Base-by-base conservation (phyloP, 176 grass and related monocot genomes). In the Leersia perrieri region DNA sequence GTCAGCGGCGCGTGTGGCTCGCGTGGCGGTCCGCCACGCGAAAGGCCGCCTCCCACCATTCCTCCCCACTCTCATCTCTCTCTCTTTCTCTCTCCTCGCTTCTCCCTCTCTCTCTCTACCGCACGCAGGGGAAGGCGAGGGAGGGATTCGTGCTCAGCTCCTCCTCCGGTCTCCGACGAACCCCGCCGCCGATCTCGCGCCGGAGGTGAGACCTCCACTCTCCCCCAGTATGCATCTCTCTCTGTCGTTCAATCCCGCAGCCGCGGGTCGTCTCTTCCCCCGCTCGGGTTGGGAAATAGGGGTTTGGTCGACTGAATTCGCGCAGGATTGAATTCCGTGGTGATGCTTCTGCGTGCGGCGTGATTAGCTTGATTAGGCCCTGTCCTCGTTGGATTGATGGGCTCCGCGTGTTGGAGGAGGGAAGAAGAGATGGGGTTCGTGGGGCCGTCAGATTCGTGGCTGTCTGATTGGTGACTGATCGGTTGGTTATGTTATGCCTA, bases 1-100 rank as follows among this genome's bases (percentile, higher is more conserved):
- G 70, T 75, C 77, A 55, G 69, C 0, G 9, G 1, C 0, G 0
- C 0, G 13, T 1, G 12, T 22, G 80, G 41, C 34, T 38, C 1
- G 60, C 47, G 28, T 35, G 70, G 62, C 77, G 14, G 61, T 75
- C 62, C 34, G 74, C 70, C 60, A 61, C 70, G 77, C 84, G 63
- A 66, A 86, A 66, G 63, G 78, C 38, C 78, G 71, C 71, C 77
- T 35, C 35, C 33, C 5, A 57, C 20, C 51, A 23, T 60, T 44
- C 3, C 61, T n/a, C 9, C 45, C 40, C 77, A 23, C 25, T 55
- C 60, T 22, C 68, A 1, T 61, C 40, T 16, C 71, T 32, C 53
- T 4, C 51, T 2, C 42, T 29, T n/a, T 61, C 40, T 16, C 71
- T 32, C 53, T 4, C 51, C n/a, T 2, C 42, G 22, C 33, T 14